A percentile compares a stretch with the other conserved stretches of the same genome.
Evolutionary conservation across 2,329 filamentous ascomycete species (phyloP).

Genomic region (Calonectria henricotiae): DNA sequence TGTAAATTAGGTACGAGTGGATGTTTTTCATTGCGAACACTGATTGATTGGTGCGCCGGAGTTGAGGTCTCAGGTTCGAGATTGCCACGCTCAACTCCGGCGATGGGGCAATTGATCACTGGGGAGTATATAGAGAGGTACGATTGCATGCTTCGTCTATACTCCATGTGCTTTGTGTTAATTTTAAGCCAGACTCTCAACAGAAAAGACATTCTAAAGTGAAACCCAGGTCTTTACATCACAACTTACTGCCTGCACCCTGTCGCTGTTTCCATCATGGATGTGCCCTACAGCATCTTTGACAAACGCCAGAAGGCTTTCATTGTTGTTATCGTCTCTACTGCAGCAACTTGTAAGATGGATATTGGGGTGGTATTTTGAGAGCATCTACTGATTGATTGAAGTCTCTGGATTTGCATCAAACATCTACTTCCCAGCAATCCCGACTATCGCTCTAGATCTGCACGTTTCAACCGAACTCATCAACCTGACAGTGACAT

Average conservation of each 20-base stretch:
- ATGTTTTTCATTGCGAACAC: neutral
- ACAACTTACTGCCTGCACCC: neutral
- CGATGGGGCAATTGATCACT: neutral
- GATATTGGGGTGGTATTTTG: neutral
- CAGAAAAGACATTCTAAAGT: neutral
- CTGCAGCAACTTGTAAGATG: constrained; percentile 67
- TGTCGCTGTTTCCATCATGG: neutral
- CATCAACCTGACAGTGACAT: constrained; percentile 65
- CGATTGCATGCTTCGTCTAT: neutral
- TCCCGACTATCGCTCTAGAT: constrained; percentile 63
- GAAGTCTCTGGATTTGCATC: constrained; percentile 61
- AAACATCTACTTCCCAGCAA: constrained; percentile 68
- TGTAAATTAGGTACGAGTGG: neutral
- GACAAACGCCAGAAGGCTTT: constrained; percentile 66
- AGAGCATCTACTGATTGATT: neutral
- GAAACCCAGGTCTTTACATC: too few relatives aligned
- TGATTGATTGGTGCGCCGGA: constrained; percentile 2
- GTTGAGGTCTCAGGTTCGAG: constrained; percentile 17
- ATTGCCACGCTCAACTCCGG: constrained; percentile 18
- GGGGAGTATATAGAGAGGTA: neutral
- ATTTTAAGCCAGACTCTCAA: neutral
- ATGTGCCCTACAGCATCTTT: constrained; percentile 67
- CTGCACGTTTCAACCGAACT: constrained; percentile 59
- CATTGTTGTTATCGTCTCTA: constrained; percentile 65
- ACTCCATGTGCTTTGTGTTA: neutral